Evolutionary conservation across 352 stramenopile genomes (phyloP), one percentile per base, ranked within the genome.

Genomic region (Phytophthora kernoviae): DNA sequence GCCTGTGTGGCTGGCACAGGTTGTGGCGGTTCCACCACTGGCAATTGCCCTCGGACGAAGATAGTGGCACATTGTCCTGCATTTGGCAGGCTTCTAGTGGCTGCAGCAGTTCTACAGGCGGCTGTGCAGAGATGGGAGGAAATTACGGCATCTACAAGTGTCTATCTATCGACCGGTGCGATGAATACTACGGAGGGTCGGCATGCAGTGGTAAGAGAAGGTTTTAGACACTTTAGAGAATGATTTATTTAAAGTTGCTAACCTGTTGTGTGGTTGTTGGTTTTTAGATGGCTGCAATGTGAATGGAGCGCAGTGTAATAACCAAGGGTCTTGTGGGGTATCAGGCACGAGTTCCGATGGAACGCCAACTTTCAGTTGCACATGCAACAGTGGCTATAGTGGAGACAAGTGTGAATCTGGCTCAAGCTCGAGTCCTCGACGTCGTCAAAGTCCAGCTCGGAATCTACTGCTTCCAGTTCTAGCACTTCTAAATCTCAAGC

Each of bases 121-220:
- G 70, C 44, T 88, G 78, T 50, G 54, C 45, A 14, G 22, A 69
- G 32, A 52, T 81, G 26, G 54, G 58, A 48, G 63, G 52, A 58
- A 36, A 60, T 30, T 39, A 68, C 26, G 80, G 79, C 21, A 81
- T 92, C 52, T 93, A 92, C 77, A 91, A 93, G 62, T 94, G 86
- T 46, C 74, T 94, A 41, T 88, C 80, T 17, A 69, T 92, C 26
- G 73, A 84, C 30, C 78, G 86, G 4, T 94, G 86, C 54, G 86
- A 94, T 50, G 43, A 79, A 30, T 91, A 91, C 61, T 88, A 85
- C 45, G 70, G 68, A 40, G 63, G 58, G 36, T 68, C 63, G 39
- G 51, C 68, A 3, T 92, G 83, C 61, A 92, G 81, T 49, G 71
- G 80, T 88, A 61, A 46, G 76, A 75, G 4, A 39, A n/a, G n/a